Evolutionary conservation across 139 green algal genomes (phyloP).

Genomic region (Asterochloris sp.): DNA sequence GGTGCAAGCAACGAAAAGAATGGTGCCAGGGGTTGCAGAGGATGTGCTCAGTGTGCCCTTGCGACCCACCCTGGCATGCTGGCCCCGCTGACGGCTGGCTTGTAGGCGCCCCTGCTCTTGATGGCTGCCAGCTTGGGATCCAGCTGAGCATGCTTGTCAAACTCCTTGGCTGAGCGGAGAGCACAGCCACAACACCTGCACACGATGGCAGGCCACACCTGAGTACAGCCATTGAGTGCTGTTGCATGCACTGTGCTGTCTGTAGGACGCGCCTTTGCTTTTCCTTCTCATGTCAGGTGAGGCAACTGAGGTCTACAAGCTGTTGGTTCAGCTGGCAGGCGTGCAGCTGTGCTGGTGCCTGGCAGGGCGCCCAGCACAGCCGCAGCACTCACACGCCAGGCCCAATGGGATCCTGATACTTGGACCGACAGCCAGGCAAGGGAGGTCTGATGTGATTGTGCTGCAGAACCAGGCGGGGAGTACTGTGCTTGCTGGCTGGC

Average conservation of each 20-base stretch:
- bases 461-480: too few species aligned
- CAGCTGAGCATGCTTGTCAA: background rate
- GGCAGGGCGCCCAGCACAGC: background rate
- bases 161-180: slow-evolving; percentile 5
- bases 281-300: background rate
- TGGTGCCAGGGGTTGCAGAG: background rate
- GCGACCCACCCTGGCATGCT: background rate
- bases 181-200: slow-evolving; percentile 16
- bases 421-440: background rate
- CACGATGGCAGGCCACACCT: background rate
- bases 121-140: slow-evolving; percentile 1
- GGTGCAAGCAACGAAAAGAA: background rate
- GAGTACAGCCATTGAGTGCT: background rate
- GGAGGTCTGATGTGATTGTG: background rate
- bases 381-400: background rate
- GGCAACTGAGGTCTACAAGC: background rate
- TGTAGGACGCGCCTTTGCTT: background rate
- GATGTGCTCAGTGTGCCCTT: background rate
- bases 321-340: background rate
- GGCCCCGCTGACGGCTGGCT: slow-evolving; percentile 9
- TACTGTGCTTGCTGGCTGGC: too few species aligned
- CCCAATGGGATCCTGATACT: background rate
- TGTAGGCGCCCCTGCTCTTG: slow-evolving; percentile 15
- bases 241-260: background rate
- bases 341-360: background rate